Conservation (phyloP, 2,329 filamentous ascomycete species). For the Alternaria alternata region DNA sequence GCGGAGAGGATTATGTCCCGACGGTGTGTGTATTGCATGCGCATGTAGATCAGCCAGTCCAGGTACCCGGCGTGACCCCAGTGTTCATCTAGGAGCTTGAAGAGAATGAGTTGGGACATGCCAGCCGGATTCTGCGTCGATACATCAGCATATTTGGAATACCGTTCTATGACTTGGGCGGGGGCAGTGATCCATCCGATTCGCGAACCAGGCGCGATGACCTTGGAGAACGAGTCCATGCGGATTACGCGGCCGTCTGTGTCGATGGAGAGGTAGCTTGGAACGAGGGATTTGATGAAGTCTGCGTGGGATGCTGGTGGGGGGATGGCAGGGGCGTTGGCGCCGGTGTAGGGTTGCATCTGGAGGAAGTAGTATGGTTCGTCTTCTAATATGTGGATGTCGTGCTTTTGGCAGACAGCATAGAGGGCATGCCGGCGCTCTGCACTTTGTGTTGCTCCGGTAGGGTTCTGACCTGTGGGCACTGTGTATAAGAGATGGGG, state of each 20-base stretch:
- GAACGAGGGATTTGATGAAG: conserved; percentile 77
- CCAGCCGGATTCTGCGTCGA: conserved; percentile 87
- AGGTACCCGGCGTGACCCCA: conserved; percentile 95
- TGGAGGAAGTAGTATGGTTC: conserved; percentile 96
- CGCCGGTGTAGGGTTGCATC: conserved; percentile 76
- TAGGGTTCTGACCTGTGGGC: conserved; percentile 88
- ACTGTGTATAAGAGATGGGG: conserved; percentile 75
- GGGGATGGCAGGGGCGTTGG: conserved; percentile 60
- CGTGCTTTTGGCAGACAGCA: conserved; percentile 79
- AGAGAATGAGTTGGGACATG: conserved; percentile 82
- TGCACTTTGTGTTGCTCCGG: conserved; percentile 78
- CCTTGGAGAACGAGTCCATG: conserved; percentile 93
- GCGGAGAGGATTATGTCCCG: conserved; percentile 79
- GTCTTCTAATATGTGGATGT: conserved; percentile 87
- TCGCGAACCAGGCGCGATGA: conserved; percentile 81
- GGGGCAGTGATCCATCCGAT: conserved; percentile 90
- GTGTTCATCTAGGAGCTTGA: conserved; percentile 88
- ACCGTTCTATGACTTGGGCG: conserved; percentile 83
- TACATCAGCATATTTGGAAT: conserved; percentile 81
- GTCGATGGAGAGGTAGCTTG: conserved; percentile 81
- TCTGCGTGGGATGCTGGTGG: conserved; percentile 70
- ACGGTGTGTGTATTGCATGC: conserved; percentile 80
- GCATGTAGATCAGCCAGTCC: conserved; percentile 84
- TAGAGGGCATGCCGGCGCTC: conserved; percentile 77
- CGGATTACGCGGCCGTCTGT: conserved; percentile 87